These are phyloP conservation scores for Lepidium aucheri DNA, from an alignment of 345 rosid genomes.

Conservation along the genomic window DNA sequence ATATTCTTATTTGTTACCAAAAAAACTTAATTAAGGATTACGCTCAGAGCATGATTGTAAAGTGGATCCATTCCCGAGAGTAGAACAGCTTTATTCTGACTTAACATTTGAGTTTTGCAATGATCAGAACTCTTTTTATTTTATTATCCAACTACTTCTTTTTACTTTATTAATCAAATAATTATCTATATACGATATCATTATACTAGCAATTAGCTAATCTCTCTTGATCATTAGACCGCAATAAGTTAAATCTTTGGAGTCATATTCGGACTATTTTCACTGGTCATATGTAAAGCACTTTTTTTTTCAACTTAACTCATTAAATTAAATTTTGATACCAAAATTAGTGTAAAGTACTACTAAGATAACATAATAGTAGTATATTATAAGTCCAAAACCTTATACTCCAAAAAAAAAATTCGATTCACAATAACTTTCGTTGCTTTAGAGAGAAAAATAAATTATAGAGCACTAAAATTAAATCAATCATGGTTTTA, in stretches of 20 bases:
- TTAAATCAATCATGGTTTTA: no score
- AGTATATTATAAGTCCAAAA: no score
- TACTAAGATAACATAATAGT: no score
- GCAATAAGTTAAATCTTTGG: slow-evolving; percentile 8
- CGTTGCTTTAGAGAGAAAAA: no score
- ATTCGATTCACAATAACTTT: no score
- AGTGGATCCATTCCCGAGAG: slow-evolving; percentile 27
- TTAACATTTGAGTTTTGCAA: slow-evolving; percentile 4
- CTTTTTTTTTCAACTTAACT: no score
- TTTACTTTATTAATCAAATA: background rate
- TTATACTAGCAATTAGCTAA: slow-evolving; percentile 1
- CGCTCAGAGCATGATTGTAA: slow-evolving; percentile 38
- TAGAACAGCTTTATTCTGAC: slow-evolving; percentile 16
- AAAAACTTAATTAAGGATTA: slow-evolving; percentile 20
- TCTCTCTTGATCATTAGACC: background rate
- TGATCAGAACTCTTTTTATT: slow-evolving; percentile 7
- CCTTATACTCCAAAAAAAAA: no score
- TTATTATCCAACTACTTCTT: background rate
- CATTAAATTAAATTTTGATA: no score
- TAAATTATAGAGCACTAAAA: no score
- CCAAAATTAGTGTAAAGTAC: no score
- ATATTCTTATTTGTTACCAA: background rate
- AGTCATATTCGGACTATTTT: background rate
- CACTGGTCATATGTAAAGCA: background rate
- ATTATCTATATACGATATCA: background rate